Base-by-base conservation (phyloP, 176 grass and related monocot species). In the Calamus simplicifolius region DNA sequence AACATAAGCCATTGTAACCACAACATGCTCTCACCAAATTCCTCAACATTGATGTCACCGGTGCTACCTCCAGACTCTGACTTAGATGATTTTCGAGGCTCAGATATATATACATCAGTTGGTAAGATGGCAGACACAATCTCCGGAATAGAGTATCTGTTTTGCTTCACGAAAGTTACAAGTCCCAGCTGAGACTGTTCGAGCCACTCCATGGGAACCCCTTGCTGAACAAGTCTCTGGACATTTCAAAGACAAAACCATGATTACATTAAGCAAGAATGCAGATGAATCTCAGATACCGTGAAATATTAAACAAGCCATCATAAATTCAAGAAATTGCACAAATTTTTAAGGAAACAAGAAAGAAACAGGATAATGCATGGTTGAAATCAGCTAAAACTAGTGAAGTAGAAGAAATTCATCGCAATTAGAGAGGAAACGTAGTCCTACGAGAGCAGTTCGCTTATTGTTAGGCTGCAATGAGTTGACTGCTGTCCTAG, bases 1-100 rank as follows among this genome's bases (percentile, higher is more conserved):
- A 98, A 89, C 88, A 98, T 98, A 16, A 89, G 50, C 88, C 94
- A 98, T 50, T 88, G 84, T 63, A 98, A 66, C 94, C 94, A 98
- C 5, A 5, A 63, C 58, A 98, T 60, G 27, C 84, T 85, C 27
- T 72, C 82, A 16, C 51, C 12, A 49, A 79, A 88, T 0, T 87
- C 71, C 1, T 49, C 48, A 17, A 54, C 28, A 50, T 49, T 26
- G 49, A 59, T 48, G 27, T 49, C 18, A 7, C 55, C 50, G 25
- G 63, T 49, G 1, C 4, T 29, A n/a, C 49, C 49, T 35, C 56
- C 48, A 61, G 56, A 30, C 17, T 69, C 69, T 66, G 69, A 75
- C 48, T 78, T 76, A 0, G 26, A 69, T 48, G 59, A n/a, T 14
- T 51, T 77, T 2, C 3, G 5, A 5, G 72, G 10, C 51, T 85